Conservation (phyloP, 2,329 filamentous ascomycete species). For the Colletotrichum cordylinicola region DNA sequence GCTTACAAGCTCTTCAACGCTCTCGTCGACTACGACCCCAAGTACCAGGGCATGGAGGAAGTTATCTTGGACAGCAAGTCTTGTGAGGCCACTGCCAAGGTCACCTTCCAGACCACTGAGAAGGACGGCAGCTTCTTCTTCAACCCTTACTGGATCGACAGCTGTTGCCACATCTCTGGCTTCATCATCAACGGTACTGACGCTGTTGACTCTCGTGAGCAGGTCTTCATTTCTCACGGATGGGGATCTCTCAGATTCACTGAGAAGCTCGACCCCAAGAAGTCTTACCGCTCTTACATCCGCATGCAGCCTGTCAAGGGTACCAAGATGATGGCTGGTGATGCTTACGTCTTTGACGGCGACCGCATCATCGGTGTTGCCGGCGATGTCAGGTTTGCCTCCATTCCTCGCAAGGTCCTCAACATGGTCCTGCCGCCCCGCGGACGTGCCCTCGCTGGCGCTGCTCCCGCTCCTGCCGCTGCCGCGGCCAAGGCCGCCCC, state of each 20-base stretch:
- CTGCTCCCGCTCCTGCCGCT: constrained; percentile 38
- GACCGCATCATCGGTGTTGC: constrained; percentile 53
- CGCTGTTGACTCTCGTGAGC: constrained; percentile 57
- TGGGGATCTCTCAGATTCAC: constrained; percentile 60
- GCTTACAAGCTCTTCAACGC: constrained; percentile 74
- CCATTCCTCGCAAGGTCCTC: constrained; percentile 69
- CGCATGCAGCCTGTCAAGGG: constrained; percentile 61
- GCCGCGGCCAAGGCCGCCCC: constrained; percentile 39
- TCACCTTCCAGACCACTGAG: constrained; percentile 52
- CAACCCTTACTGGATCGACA: constrained; percentile 65
- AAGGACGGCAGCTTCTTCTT: constrained; percentile 60
- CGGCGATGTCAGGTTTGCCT: constrained; percentile 69
- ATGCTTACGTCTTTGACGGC: constrained; percentile 60
- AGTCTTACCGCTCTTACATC: constrained; percentile 62
- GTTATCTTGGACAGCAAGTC: constrained; percentile 57
- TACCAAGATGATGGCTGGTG: constrained; percentile 57
- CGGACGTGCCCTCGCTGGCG: constrained; percentile 47
- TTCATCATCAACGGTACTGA: constrained; percentile 67
- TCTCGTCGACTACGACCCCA: constrained; percentile 60
- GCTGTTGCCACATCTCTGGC: constrained; percentile 62
- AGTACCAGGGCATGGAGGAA: constrained; percentile 64
- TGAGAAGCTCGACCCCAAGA: constrained; percentile 48
- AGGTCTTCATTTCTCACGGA: constrained; percentile 65
- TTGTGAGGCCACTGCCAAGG: constrained; percentile 47
- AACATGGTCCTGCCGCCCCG: constrained; percentile 71